A percentile compares a stretch with the other conserved stretches of the same genome.
Conservation (phyloP, 306 rosid species). For the Elaeagnus macrophylla region DNA sequence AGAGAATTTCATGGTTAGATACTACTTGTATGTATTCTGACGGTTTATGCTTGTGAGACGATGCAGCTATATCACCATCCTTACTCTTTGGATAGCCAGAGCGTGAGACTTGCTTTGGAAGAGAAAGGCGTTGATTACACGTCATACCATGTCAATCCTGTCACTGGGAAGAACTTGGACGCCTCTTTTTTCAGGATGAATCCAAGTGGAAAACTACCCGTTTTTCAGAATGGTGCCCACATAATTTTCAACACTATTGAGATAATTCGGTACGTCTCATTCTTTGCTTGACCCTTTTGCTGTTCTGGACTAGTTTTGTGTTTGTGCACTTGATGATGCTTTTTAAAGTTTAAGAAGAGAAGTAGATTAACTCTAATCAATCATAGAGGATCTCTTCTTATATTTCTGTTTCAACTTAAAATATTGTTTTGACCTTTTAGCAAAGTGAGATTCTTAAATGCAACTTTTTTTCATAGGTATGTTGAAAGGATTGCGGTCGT, state of each 20-base stretch:
- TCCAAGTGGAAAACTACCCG: slow-evolving; percentile 64
- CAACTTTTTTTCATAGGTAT: slow-evolving; percentile 46
- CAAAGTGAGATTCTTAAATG: neutral
- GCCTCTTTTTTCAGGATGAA: slow-evolving; percentile 69
- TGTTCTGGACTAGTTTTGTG: neutral
- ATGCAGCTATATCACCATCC: slow-evolving; percentile 99
- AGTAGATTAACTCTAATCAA: neutral
- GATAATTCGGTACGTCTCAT: slow-evolving; percentile 63
- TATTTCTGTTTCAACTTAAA: neutral
- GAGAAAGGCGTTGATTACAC: slow-evolving; percentile 83
- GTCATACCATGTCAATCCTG: slow-evolving; percentile 79
- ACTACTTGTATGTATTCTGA: slow-evolving; percentile 3
- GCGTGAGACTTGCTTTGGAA: slow-evolving; percentile 89
- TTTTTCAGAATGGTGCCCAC: slow-evolving; percentile 82
- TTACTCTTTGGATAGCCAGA: slow-evolving; percentile 75
- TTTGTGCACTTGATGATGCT: neutral
- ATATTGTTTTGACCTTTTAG: neutral
- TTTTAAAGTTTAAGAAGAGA: neutral
- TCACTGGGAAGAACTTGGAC: slow-evolving; percentile 84
- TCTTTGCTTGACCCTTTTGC: slow-evolving; percentile 13
- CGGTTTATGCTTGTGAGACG: slow-evolving; percentile 20
- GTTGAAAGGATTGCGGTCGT: slow-evolving; percentile 77
- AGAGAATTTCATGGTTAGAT: slow-evolving; percentile 1
- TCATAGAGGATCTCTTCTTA: neutral
- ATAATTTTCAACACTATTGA: slow-evolving; percentile 65